phyloP scores from a whole-genome alignment of 2,329 filamentous ascomycete genomes.

The Penicillium expansum region DNA sequence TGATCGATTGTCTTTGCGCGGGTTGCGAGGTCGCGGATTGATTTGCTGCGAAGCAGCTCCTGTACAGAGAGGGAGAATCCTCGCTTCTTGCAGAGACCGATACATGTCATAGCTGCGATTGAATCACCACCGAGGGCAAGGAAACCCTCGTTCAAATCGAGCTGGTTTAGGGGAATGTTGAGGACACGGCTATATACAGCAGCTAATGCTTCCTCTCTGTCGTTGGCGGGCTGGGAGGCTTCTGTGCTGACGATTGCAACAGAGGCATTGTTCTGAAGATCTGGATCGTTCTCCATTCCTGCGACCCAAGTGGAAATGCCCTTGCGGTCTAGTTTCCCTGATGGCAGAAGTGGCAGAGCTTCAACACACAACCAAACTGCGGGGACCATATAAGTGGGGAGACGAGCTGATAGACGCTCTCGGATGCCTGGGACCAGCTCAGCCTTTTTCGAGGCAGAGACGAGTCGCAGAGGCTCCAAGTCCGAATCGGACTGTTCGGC shows the following conservation, averaged over 20 bases:
- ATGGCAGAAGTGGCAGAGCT: slow-evolving; percentile 44
- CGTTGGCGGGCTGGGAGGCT: slow-evolving; percentile 18
- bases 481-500: slow-evolving; percentile 19
- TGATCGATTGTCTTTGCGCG: slow-evolving; percentile 31
- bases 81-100: slow-evolving; percentile 47
- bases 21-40: slow-evolving; percentile 40
- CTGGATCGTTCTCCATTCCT: slow-evolving; percentile 29
- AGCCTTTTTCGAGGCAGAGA: slow-evolving; percentile 22
- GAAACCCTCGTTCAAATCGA: slow-evolving; percentile 41
- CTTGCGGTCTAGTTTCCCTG: slow-evolving; percentile 49
- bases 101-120: slow-evolving; percentile 52
- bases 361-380: slow-evolving; percentile 47
- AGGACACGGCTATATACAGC: slow-evolving; percentile 41
- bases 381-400: slow-evolving; percentile 52
- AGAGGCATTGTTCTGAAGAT: slow-evolving; percentile 11
- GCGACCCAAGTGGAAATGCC: slow-evolving; percentile 36
- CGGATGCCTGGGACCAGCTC: slow-evolving; percentile 27
- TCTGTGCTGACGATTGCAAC: neutral
- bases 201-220: slow-evolving; percentile 32
- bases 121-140: slow-evolving; percentile 50
- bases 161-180: slow-evolving; percentile 35
- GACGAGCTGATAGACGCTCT: slow-evolving; percentile 26
- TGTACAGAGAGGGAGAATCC: slow-evolving; percentile 49
- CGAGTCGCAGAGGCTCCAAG: slow-evolving; percentile 25
- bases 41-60: slow-evolving; percentile 49